Percentiles rank a stretch among this genome's conserved stretches.
These are phyloP conservation scores for Macadamia integrifolia DNA, from an alignment of 164 flowering plant species.

Conservation along the genomic window DNA sequence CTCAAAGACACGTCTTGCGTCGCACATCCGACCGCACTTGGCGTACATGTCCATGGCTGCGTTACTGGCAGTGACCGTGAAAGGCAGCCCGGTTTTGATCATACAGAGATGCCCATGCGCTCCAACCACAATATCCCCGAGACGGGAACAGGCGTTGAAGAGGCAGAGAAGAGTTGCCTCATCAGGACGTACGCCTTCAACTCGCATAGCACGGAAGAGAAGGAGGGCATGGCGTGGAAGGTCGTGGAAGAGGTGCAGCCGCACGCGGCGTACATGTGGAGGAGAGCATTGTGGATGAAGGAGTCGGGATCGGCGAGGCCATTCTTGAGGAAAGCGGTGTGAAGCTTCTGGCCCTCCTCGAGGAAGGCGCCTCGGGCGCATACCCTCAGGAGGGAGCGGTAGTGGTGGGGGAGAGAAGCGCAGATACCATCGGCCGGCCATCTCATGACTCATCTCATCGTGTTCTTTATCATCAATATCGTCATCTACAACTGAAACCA, in stretches of 20 bases:
- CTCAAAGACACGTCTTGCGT: conserved; percentile 38
- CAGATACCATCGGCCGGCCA: conserved; percentile 20
- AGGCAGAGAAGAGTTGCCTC: conserved; percentile 46
- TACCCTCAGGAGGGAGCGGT: conserved; percentile 37
- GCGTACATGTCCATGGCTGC: conserved; percentile 63
- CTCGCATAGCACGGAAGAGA: conserved; percentile 39
- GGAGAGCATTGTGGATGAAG: conserved; percentile 50
- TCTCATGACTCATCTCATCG: conserved; percentile 18
- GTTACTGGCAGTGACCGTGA: conserved; percentile 34
- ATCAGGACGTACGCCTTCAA: conserved; percentile 23
- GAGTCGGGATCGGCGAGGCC: conserved; percentile 32
- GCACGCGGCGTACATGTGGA: conserved; percentile 40
- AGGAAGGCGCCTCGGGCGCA: conserved; percentile 33
- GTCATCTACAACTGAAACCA: no score
- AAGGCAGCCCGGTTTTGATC: conserved; percentile 39
- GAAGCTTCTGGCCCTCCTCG: conserved; percentile 35
- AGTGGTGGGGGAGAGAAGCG: conserved; percentile 24
- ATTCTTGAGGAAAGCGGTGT: conserved; percentile 42
- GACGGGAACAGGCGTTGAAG: conserved; percentile 36
- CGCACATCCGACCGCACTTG: conserved; percentile 44
- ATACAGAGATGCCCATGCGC: conserved; percentile 33
- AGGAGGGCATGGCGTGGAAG: conserved; percentile 25
- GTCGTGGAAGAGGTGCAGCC: conserved; percentile 6
- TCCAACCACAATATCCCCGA: conserved; percentile 33
- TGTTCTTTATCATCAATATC: no score